These are phyloP conservation scores for Botryobasidium botryosum DNA, from an alignment of 768 basidiomycete genomes.

Conservation along the genomic window DNA sequence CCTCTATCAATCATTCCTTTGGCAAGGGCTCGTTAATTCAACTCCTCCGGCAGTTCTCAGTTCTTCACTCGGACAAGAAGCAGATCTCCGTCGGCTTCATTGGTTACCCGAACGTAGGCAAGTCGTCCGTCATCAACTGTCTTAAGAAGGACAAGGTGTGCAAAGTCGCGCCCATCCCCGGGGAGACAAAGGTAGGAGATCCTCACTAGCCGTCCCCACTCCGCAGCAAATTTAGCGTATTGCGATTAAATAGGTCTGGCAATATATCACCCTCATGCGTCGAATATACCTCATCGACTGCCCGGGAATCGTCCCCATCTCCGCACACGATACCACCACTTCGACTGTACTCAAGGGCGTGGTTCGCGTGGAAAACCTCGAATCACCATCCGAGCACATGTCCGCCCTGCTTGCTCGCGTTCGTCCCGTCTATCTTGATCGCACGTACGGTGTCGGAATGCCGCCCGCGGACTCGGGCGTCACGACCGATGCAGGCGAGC, in stretches of 20 bases:
- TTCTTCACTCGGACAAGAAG: slow-evolving; percentile 95
- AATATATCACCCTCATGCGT: slow-evolving; percentile 94
- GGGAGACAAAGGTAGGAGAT: slow-evolving; percentile 67
- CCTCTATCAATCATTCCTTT: slow-evolving; percentile 96
- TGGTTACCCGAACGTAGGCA: slow-evolving; percentile 97
- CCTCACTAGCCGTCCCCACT: background rate
- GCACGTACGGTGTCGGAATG: slow-evolving; percentile 20
- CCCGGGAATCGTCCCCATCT: slow-evolving; percentile 92
- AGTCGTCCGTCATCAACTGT: slow-evolving; percentile 95
- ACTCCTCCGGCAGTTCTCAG: slow-evolving; percentile 88
- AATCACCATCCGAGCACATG: slow-evolving; percentile 86
- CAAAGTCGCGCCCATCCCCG: slow-evolving; percentile 88
- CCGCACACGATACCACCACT: slow-evolving; percentile 77
- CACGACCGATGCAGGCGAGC: slow-evolving; percentile 19
- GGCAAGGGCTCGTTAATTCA: slow-evolving; percentile 98
- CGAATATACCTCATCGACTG: slow-evolving; percentile 99
- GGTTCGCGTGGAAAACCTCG: slow-evolving; percentile 84
- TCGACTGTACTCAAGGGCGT: slow-evolving; percentile 93
- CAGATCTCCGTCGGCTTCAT: slow-evolving; percentile 97
- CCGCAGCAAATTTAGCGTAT: background rate
- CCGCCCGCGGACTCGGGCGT: slow-evolving; percentile 43
- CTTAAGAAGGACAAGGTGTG: slow-evolving; percentile 97
- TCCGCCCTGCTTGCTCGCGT: slow-evolving; percentile 75
- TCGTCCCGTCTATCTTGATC: slow-evolving; percentile 40
- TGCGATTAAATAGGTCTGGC: slow-evolving; percentile 51